A percentile compares a stretch with the other conserved stretches of the same genome.
phyloP scores from a whole-genome alignment of 495 filamentous ascomycete species.

The Darksidea phi region DNA sequence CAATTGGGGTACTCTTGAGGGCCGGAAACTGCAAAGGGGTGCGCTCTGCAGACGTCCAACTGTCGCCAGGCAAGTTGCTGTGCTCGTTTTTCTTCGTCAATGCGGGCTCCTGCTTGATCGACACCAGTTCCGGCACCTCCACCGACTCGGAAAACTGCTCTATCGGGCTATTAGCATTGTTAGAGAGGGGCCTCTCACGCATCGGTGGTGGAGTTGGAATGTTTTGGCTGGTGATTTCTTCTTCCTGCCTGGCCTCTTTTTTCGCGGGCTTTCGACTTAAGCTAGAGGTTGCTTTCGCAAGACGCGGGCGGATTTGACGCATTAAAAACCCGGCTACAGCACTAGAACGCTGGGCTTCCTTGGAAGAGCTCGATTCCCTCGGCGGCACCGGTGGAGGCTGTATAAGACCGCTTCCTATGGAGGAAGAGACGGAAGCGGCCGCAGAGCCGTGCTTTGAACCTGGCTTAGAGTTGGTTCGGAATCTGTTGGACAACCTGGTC shows the following conservation, averaged over 20 bases:
- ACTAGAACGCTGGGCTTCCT: conserved; percentile 28
- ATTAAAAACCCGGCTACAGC: conserved; percentile 33
- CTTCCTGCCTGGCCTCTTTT: background rate
- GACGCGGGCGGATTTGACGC: conserved; percentile 14
- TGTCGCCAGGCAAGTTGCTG: no score
- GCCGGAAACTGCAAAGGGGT: background rate
- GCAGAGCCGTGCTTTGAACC: conserved; percentile 14
- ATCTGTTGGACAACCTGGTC: conserved; percentile 4
- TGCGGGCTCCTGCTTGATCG: no score
- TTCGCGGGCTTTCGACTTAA: conserved; percentile 6
- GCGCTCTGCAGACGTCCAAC: background rate
- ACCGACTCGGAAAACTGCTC: background rate
- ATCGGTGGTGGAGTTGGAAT: background rate
- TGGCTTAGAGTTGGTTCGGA: conserved; percentile 14
- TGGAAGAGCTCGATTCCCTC: conserved; percentile 32
- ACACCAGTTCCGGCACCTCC: no score
- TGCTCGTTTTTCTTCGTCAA: no score
- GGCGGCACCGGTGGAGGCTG: conserved; percentile 24
- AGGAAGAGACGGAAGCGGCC: conserved; percentile 15
- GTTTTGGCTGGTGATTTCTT: background rate
- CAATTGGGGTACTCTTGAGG: background rate
- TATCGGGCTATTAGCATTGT: background rate
- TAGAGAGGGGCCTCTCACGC: background rate
- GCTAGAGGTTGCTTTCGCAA: conserved; percentile 3
- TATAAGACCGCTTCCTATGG: background rate